These are phyloP conservation scores for Serendipita sp. DNA, from an alignment of 768 basidiomycete genomes.

Conservation along the genomic window DNA sequence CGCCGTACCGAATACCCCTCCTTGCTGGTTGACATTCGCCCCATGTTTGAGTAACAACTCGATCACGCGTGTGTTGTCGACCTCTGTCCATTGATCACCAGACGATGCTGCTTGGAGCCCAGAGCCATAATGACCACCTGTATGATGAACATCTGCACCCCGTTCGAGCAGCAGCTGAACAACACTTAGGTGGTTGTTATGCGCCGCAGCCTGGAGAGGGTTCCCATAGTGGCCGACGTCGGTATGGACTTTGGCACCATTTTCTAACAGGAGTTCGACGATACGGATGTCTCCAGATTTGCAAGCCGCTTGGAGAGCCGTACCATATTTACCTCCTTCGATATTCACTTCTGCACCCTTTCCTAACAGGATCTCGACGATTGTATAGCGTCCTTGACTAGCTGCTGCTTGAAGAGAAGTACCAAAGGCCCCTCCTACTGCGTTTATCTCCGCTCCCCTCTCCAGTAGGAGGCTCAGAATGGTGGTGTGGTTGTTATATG, in stretches of 20 bases:
- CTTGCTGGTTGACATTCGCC: no score
- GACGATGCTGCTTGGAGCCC: no score
- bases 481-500: no score
- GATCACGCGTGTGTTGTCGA: no score
- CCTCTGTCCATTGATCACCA: no score
- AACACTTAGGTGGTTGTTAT: neutral
- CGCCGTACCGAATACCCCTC: no score
- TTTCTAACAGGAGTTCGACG: neutral
- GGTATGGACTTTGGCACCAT: neutral
- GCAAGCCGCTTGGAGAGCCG: neutral
- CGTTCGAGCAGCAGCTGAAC: neutral
- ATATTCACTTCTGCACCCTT: neutral
- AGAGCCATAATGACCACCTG: no score
- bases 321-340: neutral
- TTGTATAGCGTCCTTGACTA: neutral
- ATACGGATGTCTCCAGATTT: neutral
- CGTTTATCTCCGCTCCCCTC: no score
- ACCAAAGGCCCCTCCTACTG: neutral
- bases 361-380: neutral
- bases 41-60: no score
- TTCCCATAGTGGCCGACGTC: neutral
- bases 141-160: neutral
- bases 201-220: neutral
- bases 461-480: no score
- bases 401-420: neutral